These are phyloP conservation scores for Coemansia sp. DNA, from an alignment of 192 early-diverging fungal species.

Conservation along the genomic window DNA sequence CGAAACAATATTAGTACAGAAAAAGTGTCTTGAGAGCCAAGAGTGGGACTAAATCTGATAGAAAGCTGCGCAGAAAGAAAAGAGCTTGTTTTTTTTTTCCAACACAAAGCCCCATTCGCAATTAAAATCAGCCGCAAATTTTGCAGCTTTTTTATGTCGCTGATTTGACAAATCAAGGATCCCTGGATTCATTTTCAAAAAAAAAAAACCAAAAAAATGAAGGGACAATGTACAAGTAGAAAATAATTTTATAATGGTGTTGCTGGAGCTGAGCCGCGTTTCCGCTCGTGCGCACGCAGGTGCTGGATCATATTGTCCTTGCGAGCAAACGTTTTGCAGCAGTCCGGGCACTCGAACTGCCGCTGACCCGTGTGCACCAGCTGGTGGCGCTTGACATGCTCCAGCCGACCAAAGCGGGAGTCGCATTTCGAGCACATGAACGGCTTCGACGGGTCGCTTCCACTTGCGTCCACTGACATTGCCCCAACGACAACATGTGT, in stretches of 20 bases:
- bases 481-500: not conserved
- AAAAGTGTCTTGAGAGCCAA: not conserved
- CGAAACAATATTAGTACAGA: not conserved
- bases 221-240: not conserved
- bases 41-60: not conserved
- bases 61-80: not conserved
- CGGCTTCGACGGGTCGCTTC: constrained; percentile 43
- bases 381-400: constrained; percentile 56
- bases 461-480: not conserved
- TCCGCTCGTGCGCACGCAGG: constrained; percentile 65
- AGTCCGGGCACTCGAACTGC: constrained; percentile 67
- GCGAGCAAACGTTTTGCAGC: constrained; percentile 65
- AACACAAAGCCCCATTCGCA: too few species aligned
- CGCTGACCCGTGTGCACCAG: constrained; percentile 60
- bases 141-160: not conserved
- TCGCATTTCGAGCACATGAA: constrained; percentile 57
- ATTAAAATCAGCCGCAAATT: too few species aligned
- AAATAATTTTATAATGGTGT: not conserved
- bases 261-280: not conserved
- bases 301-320: constrained; percentile 83
- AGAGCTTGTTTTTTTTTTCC: not conserved
- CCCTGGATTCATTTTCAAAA: not conserved
- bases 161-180: not conserved
- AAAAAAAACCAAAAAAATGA: not conserved
- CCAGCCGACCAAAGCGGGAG: constrained; percentile 57